Evolutionary conservation across 148 eudicot species (phyloP), one percentile per base, ranked within the genome.

Genomic region (Polygonum maritimum): DNA sequence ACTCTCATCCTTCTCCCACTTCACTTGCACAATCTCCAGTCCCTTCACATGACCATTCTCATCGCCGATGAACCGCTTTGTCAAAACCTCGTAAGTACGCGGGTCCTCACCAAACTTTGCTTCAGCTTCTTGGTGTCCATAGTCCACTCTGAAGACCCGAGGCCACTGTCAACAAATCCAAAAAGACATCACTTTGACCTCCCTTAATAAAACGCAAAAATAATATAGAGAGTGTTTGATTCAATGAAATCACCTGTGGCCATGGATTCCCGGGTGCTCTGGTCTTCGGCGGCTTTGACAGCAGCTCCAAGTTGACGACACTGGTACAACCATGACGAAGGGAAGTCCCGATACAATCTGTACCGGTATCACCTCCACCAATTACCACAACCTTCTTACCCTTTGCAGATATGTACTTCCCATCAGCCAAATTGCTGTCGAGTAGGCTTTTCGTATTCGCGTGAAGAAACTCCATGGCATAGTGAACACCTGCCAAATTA

Each of bases 341-440:
- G 39, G 99, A 95, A 16, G 99, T 95, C 39, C 99, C 99, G 52
- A 95, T 95, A 81, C 99, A 95, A 73, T 95, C 99, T 45, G 99
- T 95, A 12, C 99, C 99, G 40, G 99, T 95, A 81, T 95, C 99
- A 55, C 99, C 99, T 74, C 99, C 99, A 80, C 99, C 99, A 78
- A 95, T 95, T 15, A 95, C 99, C 79, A 95, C 96, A 45, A 95
- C 94, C 84, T 92, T 95, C 90, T 91, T 95, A 78, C 91, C 99
- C 79, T 92, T 89, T 48, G 99, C 99, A 71, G 99, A 92, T 22
- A 95, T 92, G 81, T 90, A 92, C 0, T 88, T 89, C 39, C 91
- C 91, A 77, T 95, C 97, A 80, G 89, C 74, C 22, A 95, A 90
- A 78, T 92, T 88, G 85, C 97, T 95, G 76, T 95, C 99, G 8